Conservation (phyloP, 805 yeast species). For the Zygosaccharomyces kombuchaensis region DNA sequence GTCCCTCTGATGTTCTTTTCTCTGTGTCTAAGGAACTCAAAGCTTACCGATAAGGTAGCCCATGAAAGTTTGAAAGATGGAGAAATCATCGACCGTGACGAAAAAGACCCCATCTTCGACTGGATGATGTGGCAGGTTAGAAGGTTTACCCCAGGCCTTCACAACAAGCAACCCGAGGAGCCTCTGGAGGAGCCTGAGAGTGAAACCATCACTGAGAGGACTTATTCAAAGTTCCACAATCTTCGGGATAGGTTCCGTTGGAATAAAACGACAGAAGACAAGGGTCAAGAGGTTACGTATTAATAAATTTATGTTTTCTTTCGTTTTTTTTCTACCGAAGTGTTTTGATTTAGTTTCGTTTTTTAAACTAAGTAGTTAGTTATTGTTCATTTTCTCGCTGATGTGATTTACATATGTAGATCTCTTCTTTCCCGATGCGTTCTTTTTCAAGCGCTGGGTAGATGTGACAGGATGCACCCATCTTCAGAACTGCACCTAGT, state of each 20-base stretch:
- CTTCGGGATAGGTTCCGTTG: not conserved
- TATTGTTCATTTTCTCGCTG: not conserved
- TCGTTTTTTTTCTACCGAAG: not conserved
- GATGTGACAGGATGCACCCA: not conserved
- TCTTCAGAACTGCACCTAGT: slow-evolving; percentile 3
- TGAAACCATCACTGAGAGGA: not conserved
- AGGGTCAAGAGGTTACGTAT: not conserved
- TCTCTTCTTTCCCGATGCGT: not conserved
- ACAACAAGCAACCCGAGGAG: not conserved
- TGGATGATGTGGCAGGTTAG: slow-evolving; percentile 12
- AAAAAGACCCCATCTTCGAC: slow-evolving; percentile 22
- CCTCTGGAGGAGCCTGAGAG: not conserved
- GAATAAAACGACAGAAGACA: not conserved
- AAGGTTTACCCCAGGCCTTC: not conserved
- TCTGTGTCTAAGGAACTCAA: slow-evolving; percentile 27
- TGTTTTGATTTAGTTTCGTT: not conserved
- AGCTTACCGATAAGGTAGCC: slow-evolving; percentile 25
- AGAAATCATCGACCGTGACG: slow-evolving; percentile 18
- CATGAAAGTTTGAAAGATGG: slow-evolving; percentile 29
- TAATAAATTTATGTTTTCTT: not conserved
- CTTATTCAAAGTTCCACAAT: not conserved
- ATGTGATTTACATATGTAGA: not conserved
- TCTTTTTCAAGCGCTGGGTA: not conserved
- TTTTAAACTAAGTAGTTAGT: not conserved
- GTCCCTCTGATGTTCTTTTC: slow-evolving; percentile 27